Evolutionary conservation across 805 yeast genomes (phyloP).

Genomic region (Cyberlindnera euphorbiae): DNA sequence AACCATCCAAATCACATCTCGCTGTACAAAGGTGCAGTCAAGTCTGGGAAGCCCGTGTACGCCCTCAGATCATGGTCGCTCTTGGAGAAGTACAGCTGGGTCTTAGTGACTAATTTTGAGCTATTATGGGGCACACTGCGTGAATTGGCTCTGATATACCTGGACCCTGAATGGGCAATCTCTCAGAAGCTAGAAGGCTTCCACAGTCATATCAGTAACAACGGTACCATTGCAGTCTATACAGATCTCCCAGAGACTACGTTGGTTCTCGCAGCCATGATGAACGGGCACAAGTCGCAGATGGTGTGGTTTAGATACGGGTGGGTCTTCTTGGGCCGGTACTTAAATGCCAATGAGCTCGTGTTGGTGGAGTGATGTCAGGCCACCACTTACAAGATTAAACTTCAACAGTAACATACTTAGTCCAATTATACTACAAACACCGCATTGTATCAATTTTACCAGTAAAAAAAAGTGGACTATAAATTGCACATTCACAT

Average conservation of each 20-base stretch:
- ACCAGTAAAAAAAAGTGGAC: background rate
- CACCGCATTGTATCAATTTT: no score
- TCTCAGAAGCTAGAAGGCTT: background rate
- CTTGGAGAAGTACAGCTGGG: conserved; percentile 44
- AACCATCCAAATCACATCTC: conserved; percentile 83
- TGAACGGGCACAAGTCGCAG: conserved; percentile 77
- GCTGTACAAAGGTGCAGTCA: conserved; percentile 41
- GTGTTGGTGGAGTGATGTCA: conserved; percentile 15
- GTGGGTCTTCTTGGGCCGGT: conserved; percentile 76
- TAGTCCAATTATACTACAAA: no score
- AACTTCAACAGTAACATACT: no score
- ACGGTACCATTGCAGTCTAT: conserved; percentile 28
- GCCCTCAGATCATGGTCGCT: conserved; percentile 31
- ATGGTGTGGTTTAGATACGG: conserved; percentile 94
- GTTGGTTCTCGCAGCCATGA: conserved; percentile 62
- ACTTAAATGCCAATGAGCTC: conserved; percentile 72
- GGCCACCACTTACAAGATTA: no score
- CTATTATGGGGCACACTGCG: background rate
- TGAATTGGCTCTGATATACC: no score
- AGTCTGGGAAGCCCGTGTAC: conserved; percentile 18
- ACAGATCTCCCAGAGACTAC: conserved; percentile 26
- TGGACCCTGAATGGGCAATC: background rate
- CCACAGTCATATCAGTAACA: background rate
- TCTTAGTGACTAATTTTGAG: conserved; percentile 20
- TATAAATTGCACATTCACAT: no score